Evolutionary conservation across 1,139 yeast genomes (phyloP), one percentile per base, ranked within the genome.

Genomic region (Suhomyces bribrorum): DNA sequence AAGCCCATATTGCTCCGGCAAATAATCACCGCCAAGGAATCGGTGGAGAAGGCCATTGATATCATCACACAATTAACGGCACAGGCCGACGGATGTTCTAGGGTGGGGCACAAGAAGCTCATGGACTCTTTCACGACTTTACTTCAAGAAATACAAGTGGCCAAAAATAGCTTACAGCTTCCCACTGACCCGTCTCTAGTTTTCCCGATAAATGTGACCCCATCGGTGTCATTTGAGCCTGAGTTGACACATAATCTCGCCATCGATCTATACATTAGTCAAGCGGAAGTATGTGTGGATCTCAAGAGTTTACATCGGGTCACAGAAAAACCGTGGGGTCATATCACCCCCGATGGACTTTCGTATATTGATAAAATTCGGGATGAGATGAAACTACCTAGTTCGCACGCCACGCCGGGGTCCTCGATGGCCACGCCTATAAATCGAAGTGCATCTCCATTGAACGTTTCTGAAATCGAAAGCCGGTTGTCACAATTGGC

Each of bases 281-380:
- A 70, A 53, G 75, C 75, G 1, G 76, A 71, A 46, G 54, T 72
- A 5, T 71, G 77, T 43, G 49, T 72, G 1, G 77, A 72, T 45
- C 48, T 72, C 43, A 71, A 71, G 52, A 59, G 61, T 44, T 53
- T 72, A 14, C 69, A 64, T 37, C 48, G 47, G 27, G 62, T 72
- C 14, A 59, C 60, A 2, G 77, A 71, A 38, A 57, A 57, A 37
- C 77, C 77, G 1, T 72, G 77, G 77, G 49, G 66, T 27, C 62
- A 64, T 11, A 66, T 62, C 40, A 45, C 52, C 1, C 38, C 36
- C 2, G 40, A 61, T 4, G 76, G 75, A 0, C 53, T 52, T 30
- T 67, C 74, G 7, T 68, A 69, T 43, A 64, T 71, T 11, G 77
- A 72, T 47, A 59, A 57, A 24, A 49, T 72, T 14, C 53, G 73